These are phyloP conservation scores for Medicago lupulina DNA, from an alignment of 306 rosid genomes.

Conservation along the genomic window DNA sequence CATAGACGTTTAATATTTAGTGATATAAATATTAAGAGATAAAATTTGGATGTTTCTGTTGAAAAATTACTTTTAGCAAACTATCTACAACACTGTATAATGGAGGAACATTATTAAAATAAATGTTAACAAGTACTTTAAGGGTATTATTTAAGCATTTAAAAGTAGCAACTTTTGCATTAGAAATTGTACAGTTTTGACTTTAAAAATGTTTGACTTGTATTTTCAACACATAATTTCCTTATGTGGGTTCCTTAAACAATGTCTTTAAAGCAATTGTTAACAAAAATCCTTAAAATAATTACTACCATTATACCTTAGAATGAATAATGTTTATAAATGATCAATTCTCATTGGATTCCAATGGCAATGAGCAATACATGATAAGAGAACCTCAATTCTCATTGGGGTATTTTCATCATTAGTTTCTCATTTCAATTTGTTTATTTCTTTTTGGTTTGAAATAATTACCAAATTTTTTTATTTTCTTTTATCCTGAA, in stretches of 20 bases:
- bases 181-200: no score
- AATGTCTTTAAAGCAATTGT: no score
- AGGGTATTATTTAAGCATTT: no score
- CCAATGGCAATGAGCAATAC: slow-evolving; percentile 30
- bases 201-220: no score
- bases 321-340: slow-evolving; percentile 33
- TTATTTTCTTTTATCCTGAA: no score
- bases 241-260: no score
- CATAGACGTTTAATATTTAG: no score
- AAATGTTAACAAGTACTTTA: no score
- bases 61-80: neutral
- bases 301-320: neutral
- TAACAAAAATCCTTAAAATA: no score
- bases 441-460: neutral
- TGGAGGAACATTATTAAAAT: neutral
- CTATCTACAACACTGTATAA: slow-evolving; percentile 9
- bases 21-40: no score
- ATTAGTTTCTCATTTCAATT: slow-evolving; percentile 24
- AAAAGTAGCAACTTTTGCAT: no score
- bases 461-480: neutral
- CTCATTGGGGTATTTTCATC: slow-evolving; percentile 36
- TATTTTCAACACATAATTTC: no score
- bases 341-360: slow-evolving; percentile 60
- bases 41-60: neutral
- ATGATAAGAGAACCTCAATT: slow-evolving; percentile 30